These are phyloP conservation scores for Kalanchoe fedtschenkoi DNA, from an alignment of 164 flowering plant genomes.

Conservation along the genomic window DNA sequence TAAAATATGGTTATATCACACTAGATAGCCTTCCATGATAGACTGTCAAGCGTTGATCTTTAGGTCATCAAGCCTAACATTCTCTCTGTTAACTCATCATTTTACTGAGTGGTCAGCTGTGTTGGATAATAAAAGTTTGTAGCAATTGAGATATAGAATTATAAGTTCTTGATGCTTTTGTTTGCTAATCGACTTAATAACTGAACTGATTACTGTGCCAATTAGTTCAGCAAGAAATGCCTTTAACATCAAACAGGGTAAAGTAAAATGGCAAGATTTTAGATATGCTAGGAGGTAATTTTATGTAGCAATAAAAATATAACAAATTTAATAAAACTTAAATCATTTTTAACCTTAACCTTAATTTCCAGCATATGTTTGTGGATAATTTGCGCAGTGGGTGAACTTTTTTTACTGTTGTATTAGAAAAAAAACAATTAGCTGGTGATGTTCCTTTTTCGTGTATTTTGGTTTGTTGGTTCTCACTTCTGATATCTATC, in stretches of 20 bases:
- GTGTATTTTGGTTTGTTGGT: not conserved
- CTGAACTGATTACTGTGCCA: not conserved
- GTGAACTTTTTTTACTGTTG: not conserved
- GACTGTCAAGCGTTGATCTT: too few relatives aligned
- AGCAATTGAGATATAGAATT: not conserved
- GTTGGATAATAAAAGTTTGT: not conserved
- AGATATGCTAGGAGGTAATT: too few relatives aligned
- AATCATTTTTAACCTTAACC: too few relatives aligned
- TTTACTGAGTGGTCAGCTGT: not conserved
- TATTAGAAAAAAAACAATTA: not conserved
- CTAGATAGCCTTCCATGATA: too few relatives aligned
- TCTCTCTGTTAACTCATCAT: not conserved
- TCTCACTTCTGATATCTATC: slow-evolving; percentile 16
- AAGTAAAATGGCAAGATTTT: too few relatives aligned
- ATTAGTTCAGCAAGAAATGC: not conserved
- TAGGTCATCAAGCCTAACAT: too few relatives aligned
- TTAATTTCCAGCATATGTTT: too few relatives aligned
- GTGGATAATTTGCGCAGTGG: not conserved
- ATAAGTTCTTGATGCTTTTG: not conserved
- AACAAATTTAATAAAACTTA: not conserved
- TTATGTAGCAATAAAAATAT: too few relatives aligned
- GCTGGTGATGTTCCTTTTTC: not conserved
- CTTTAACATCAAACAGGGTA: too few relatives aligned
- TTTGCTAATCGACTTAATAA: not conserved
- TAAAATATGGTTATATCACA: not conserved